phyloP scores from a whole-genome alignment of 2,329 filamentous ascomycete species.

The Colletotrichum gigasporum region DNA sequence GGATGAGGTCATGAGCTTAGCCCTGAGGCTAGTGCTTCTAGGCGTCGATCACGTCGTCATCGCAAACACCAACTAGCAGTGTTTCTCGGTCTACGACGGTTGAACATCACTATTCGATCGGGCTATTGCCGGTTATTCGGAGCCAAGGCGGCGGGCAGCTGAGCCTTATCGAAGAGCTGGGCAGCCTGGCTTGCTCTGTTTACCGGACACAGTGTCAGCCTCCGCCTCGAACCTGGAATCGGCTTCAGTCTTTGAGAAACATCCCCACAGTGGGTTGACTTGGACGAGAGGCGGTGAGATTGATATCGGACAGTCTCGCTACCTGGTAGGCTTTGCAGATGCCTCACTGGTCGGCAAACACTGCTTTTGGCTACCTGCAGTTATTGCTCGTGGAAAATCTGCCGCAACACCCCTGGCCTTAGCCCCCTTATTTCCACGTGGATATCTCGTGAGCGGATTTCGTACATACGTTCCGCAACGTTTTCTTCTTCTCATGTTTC shows the following conservation, averaged over 20 bases:
- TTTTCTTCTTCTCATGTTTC: slow-evolving; percentile 10
- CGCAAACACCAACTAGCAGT: neutral
- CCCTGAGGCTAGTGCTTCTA: neutral
- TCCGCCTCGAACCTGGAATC: too few relatives aligned
- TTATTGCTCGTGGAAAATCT: neutral
- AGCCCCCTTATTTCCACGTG: slow-evolving; percentile 20
- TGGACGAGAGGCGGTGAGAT: too few relatives aligned
- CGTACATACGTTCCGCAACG: neutral
- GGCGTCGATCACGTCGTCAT: neutral
- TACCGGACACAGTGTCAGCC: too few relatives aligned
- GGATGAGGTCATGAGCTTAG: neutral
- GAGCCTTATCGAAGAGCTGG: neutral
- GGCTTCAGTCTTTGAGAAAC: too few relatives aligned
- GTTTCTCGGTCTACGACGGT: neutral
- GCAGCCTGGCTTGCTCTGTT: too few relatives aligned
- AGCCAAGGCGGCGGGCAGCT: neutral
- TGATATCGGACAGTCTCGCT: too few relatives aligned
- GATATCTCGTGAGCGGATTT: slow-evolving; percentile 14
- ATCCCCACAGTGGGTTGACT: too few relatives aligned
- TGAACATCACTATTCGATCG: neutral
- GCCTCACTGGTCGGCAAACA: neutral
- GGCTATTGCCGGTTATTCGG: neutral
- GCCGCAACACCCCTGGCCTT: neutral
- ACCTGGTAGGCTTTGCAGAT: too few relatives aligned
- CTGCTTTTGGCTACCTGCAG: neutral